Evolutionary conservation across 345 rosid species (phyloP).

Genomic region (Eucalyptus erythrocorys): DNA sequence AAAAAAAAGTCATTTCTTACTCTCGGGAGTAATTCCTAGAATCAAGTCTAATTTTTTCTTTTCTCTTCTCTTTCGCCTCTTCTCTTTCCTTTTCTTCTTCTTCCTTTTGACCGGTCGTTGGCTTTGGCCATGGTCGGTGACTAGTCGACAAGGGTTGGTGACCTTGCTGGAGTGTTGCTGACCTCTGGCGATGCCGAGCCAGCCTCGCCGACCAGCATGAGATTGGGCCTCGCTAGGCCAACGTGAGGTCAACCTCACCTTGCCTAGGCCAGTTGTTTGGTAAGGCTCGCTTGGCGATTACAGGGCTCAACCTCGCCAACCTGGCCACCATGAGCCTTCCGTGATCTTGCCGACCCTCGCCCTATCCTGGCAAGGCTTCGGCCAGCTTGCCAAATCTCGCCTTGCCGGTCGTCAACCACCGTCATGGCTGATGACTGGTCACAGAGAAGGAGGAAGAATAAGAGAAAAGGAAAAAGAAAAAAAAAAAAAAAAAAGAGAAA

Average conservation of each 20-base stretch:
- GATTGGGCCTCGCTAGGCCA: too few species aligned
- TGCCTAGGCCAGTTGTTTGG: too few species aligned
- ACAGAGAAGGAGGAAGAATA: too few species aligned
- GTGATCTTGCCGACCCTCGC: accelerated
- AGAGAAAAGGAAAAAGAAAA: too few species aligned
- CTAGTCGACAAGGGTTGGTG: accelerated
- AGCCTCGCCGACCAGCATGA: accelerated
- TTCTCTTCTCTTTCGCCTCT: too few species aligned
- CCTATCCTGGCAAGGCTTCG: accelerated
- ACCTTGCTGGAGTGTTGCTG: accelerated
- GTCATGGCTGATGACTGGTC: accelerated
- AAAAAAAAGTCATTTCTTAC: accelerated
- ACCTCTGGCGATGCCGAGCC: accelerated
- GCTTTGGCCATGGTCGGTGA: too few species aligned
- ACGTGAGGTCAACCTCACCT: accelerated
- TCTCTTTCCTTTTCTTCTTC: too few species aligned
- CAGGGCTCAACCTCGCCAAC: accelerated
- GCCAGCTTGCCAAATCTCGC: too few species aligned
- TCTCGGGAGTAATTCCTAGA: too few species aligned
- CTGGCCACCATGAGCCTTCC: accelerated
- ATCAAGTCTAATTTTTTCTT: too few species aligned
- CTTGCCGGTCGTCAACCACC: accelerated
- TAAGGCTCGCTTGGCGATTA: too few species aligned
- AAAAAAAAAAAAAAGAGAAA: accelerated
- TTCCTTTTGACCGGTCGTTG: accelerated